Base-by-base conservation (phyloP, 208 protist genomes). In the Crithidia bombi region DNA sequence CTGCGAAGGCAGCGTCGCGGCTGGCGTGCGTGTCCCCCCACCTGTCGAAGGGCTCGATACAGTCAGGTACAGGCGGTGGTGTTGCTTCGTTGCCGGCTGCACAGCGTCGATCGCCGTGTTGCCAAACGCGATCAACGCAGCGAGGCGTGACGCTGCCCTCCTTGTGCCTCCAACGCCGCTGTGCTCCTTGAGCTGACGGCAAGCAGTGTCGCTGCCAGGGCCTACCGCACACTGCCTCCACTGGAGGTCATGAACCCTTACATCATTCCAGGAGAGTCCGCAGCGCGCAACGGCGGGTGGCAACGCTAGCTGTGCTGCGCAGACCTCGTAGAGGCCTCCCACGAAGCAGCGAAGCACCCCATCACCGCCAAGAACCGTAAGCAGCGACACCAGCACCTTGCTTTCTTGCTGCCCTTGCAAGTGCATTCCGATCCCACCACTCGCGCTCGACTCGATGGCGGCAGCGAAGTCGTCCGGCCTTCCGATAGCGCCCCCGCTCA, bases 241-340 rank as follows among this genome's bases (percentile, higher is more conserved):
- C 39, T 66, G 56, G 55, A 80, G 15, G 21, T 73, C 64, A 5
- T 65, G 35, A 1, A 75, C 28, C 33, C 26, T 14, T 7, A 69
- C 62, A 11, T 49, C 54, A 10, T 47, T 35, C 69, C 69, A 75
- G 10, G 35, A 41, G 26, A 41, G 25, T 2, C 35, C 47, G 23
- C 52, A 32, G 5, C n/a, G 39, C 43, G 30, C 49, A 3, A 67
- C 4, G 11, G 49, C 6, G 15, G 28, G 36, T 2, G 75, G 83
- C 15, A 81, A 57, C 19, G 69, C 47, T 25, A 87, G 33, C 1
- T 23, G 32, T 25, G 78, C 19, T 15, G 69, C 51, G 46, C 50
- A 61, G 25, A 88, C 81, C 72, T 93, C 88, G 55, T 81, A 82
- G 12, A 93, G 73, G 14, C 88, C 88, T 47, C 85, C 85, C 25